Percentiles rank a stretch among this genome's conserved stretches.
These are phyloP conservation scores for Trichosanthes cucumerina DNA, from an alignment of 306 rosid genomes.

Conservation along the genomic window DNA sequence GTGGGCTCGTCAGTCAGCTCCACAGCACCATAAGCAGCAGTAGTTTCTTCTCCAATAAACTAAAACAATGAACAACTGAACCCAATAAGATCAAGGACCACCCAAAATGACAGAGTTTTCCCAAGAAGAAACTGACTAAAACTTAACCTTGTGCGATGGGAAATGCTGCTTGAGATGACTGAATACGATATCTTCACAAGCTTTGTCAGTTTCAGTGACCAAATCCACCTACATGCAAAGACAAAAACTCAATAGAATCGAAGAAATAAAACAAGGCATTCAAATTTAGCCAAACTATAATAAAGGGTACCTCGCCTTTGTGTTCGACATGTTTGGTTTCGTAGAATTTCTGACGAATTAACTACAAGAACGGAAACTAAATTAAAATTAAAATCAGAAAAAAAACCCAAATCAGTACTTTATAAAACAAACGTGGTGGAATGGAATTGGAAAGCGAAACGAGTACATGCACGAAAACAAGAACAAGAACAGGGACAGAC, in stretches of 20 bases:
- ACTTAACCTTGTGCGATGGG: conserved; percentile 70
- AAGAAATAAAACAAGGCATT: not conserved
- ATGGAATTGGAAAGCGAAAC: not conserved
- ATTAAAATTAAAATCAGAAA: not conserved
- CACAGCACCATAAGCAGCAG: conserved; percentile 64
- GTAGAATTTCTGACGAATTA: conserved; percentile 65
- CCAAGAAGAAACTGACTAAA: not conserved
- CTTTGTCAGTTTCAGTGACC: conserved; percentile 96
- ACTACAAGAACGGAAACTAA: conserved; percentile 22
- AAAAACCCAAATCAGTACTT: not conserved
- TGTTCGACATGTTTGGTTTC: conserved; percentile 64
- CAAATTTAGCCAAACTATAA: not conserved
- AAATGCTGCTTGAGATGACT: conserved; percentile 66
- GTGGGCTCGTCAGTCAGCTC: conserved; percentile 93
- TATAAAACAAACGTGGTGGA: not conserved
- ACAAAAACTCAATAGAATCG: not conserved
- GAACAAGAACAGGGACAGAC: conserved; percentile 18
- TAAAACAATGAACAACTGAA: conserved; percentile 19
- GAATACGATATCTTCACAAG: conserved; percentile 81
- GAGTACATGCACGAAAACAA: not conserved
- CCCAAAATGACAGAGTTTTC: not conserved
- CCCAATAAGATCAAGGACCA: not conserved
- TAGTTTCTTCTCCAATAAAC: conserved; percentile 94
- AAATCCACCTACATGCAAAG: conserved; percentile 67
- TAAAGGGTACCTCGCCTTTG: conserved; percentile 59